Percentiles rank a stretch among this genome's conserved stretches.
Conservation (phyloP, 2,329 filamentous ascomycete species). For the Alternaria longipes region DNA sequence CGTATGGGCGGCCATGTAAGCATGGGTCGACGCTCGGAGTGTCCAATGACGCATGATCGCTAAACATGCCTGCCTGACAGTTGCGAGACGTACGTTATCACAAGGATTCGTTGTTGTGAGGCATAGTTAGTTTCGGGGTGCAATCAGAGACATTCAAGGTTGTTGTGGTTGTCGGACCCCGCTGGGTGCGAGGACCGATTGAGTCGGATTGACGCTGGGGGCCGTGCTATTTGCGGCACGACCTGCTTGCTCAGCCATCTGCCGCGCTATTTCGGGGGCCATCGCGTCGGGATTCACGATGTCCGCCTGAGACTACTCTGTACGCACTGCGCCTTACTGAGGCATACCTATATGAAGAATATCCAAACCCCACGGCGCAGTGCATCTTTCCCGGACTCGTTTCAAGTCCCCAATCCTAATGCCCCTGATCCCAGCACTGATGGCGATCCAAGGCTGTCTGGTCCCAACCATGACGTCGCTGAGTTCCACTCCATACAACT, state of each 20-base stretch:
- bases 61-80: neutral
- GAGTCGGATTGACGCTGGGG: constrained; percentile 3
- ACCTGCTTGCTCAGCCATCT: constrained; percentile 11
- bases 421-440: neutral
- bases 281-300: constrained; percentile 2
- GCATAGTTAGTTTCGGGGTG: neutral
- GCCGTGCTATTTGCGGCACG: constrained; percentile 14
- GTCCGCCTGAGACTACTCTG: neutral
- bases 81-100: neutral
- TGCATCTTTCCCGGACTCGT: neutral
- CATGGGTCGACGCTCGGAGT: neutral
- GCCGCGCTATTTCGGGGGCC: constrained; percentile 9
- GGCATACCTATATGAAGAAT: neutral
- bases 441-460: neutral
- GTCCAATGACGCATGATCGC: neutral
- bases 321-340: constrained; percentile 8
- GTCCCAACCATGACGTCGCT: constrained; percentile 1
- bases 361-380: neutral
- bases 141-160: constrained; percentile 5
- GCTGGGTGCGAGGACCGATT: neutral
- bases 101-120: constrained; percentile 2
- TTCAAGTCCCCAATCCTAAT: neutral
- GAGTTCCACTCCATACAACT: constrained; percentile 1
- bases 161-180: constrained; percentile 11
- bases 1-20: neutral